Evolutionary conservation across 2,329 filamentous ascomycete species (phyloP).

Genomic region (Gaeumannomyces sp.): DNA sequence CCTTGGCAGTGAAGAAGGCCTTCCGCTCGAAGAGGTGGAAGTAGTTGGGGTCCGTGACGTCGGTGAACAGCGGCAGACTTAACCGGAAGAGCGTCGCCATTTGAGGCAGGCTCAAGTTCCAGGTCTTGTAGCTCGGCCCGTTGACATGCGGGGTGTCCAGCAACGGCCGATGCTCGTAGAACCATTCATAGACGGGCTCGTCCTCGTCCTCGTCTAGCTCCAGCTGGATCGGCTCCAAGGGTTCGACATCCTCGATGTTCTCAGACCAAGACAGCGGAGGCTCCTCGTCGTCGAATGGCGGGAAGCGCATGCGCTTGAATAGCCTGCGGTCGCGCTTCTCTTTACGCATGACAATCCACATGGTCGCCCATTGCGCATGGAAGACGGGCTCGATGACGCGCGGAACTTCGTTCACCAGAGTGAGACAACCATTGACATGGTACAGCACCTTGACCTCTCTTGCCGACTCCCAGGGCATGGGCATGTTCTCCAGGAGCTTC

Average conservation of each 20-base stretch:
- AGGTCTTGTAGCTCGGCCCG: slow-evolving; percentile 91
- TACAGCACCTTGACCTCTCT: slow-evolving; percentile 97
- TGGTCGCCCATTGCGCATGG: slow-evolving; percentile 97
- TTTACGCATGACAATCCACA: slow-evolving; percentile 98
- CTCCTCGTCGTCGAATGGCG: slow-evolving; percentile 97
- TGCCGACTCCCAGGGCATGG: slow-evolving; percentile 97
- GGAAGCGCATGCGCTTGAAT: slow-evolving; percentile 99
- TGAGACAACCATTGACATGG: slow-evolving; percentile 95
- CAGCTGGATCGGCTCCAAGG: slow-evolving; percentile 96
- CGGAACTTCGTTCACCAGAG: slow-evolving; percentile 92
- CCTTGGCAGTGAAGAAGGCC: slow-evolving; percentile 93
- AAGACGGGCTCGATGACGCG: slow-evolving; percentile 97
- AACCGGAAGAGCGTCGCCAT: slow-evolving; percentile 94
- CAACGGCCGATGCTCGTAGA: slow-evolving; percentile 90
- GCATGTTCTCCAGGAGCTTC: slow-evolving; percentile 98
- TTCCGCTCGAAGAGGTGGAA: slow-evolving; percentile 96
- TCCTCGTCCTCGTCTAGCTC: slow-evolving; percentile 94
- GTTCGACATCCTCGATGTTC: slow-evolving; percentile 97
- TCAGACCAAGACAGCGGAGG: slow-evolving; percentile 97
- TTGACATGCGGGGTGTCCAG: slow-evolving; percentile 91
- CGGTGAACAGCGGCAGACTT: slow-evolving; percentile 83
- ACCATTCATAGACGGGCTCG: slow-evolving; percentile 87
- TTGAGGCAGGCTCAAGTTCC: slow-evolving; percentile 88
- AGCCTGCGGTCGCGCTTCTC: slow-evolving; percentile 94
- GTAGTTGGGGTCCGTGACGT: slow-evolving; percentile 93